These are phyloP conservation scores for Antitrichia curtipendula DNA, from an alignment of 225 moss, liverwort and hornwort species.

Conservation along the genomic window DNA sequence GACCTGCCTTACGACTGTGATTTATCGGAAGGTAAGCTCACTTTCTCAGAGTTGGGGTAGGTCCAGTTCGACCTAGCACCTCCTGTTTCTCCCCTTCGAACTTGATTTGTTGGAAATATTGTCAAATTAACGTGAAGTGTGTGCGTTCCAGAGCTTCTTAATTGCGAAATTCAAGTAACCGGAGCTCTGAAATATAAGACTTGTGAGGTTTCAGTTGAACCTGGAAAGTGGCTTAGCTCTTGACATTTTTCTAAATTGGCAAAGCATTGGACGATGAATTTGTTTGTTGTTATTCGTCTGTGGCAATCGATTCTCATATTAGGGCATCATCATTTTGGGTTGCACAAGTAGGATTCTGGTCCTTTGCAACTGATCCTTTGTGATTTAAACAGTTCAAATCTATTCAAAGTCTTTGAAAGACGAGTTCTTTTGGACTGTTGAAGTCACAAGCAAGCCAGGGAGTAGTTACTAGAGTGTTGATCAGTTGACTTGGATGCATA, in stretches of 20 bases:
- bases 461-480: not conserved
- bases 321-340: not conserved
- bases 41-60: not conserved
- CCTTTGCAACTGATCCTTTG: not conserved
- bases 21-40: slow-evolving; percentile 18
- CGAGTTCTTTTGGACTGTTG: not conserved
- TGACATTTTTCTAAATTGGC: not conserved
- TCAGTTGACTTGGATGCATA: not conserved
- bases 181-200: not conserved
- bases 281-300: not conserved
- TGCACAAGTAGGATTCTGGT: not conserved
- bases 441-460: not conserved
- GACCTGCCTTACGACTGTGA: slow-evolving; percentile 24
- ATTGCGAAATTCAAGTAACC: not conserved
- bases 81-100: not conserved
- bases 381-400: not conserved
- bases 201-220: not conserved
- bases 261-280: not conserved
- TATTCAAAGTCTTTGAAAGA: not conserved
- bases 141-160: not conserved
- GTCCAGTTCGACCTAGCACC: not conserved
- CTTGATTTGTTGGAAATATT: no score
- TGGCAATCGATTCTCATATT: not conserved
- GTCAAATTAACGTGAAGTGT: not conserved
- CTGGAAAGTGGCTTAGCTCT: not conserved